phyloP scores from a whole-genome alignment of 2,329 filamentous ascomycete genomes.

The Arthroderma sp. region DNA sequence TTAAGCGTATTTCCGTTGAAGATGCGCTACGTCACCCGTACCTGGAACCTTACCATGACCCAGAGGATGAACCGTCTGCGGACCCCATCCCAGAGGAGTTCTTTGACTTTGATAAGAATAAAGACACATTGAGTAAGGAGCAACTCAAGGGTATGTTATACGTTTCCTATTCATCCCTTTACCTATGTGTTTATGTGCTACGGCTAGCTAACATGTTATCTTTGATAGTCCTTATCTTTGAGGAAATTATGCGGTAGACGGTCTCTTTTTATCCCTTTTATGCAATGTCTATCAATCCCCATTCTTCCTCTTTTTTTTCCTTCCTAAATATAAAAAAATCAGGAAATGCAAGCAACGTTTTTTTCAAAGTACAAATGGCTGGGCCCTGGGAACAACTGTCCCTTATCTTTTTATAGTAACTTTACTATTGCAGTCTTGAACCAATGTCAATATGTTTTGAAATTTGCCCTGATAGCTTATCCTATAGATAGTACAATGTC shows the following conservation, averaged over 20 bases:
- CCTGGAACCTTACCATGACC: slow-evolving; percentile 96
- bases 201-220: neutral
- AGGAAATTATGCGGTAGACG: slow-evolving; percentile 78
- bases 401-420: slow-evolving; percentile 1
- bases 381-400: neutral
- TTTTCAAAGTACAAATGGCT: neutral
- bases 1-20: slow-evolving; percentile 96
- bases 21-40: slow-evolving; percentile 96
- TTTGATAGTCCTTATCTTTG: slow-evolving; percentile 65
- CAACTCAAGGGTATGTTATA: slow-evolving; percentile 67
- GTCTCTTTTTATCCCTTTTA: neutral
- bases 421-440: slow-evolving; percentile 1
- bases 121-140: slow-evolving; percentile 96
- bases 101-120: slow-evolving; percentile 99
- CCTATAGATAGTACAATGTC: neutral
- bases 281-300: slow-evolving; percentile 1
- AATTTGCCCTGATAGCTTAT: neutral
- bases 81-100: slow-evolving; percentile 97
- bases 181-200: neutral
- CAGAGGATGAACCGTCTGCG: slow-evolving; percentile 93
- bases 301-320: neutral
- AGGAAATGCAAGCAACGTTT: neutral
- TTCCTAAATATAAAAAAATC: neutral
- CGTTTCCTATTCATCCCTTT: neutral
- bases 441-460: neutral